These are phyloP conservation scores for Mycena vulgaris DNA, from an alignment of 768 basidiomycete genomes.

Conservation along the genomic window DNA sequence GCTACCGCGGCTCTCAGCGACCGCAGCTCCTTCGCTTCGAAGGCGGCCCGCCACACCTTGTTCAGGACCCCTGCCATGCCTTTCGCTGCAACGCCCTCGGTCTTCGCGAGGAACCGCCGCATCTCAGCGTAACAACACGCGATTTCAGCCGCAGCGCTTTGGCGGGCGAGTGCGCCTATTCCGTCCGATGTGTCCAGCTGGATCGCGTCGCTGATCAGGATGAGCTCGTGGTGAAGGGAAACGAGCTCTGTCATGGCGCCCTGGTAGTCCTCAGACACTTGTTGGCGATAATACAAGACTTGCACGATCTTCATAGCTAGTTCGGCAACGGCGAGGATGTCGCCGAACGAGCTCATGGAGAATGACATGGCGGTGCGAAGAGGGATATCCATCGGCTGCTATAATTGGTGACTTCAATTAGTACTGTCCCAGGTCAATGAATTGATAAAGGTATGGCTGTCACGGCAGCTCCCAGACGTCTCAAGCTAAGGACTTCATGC, in stretches of 20 bases:
- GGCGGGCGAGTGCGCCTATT: not conserved
- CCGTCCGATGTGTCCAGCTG: conserved; percentile 9
- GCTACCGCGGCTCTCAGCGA: conserved; percentile 1
- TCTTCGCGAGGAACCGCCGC: conserved; percentile 17
- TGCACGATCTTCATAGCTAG: conserved; percentile 22
- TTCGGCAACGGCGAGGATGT: conserved; percentile 10
- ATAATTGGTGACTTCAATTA: too few species aligned
- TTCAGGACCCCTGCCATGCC: conserved; percentile 5
- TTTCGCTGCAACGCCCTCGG: not conserved
- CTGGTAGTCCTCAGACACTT: conserved; percentile 6
- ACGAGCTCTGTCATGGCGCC: conserved; percentile 10
- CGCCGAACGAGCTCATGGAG: conserved; percentile 17
- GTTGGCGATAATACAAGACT: conserved; percentile 9
- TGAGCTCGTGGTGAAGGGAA: conserved; percentile 23
- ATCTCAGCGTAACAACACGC: not conserved
- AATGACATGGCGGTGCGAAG: not conserved
- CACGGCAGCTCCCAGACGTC: too few species aligned
- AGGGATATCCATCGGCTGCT: too few species aligned
- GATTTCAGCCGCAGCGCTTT: not conserved
- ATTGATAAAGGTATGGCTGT: too few species aligned
- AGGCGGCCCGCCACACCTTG: conserved; percentile 15
- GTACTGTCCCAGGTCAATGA: too few species aligned
- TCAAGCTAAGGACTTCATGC: too few species aligned
- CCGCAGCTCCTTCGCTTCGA: conserved; percentile 8
- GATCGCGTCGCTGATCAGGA: conserved; percentile 19